Evolutionary conservation across 495 filamentous ascomycete genomes (phyloP).

Genomic region (Neurospora sp.): DNA sequence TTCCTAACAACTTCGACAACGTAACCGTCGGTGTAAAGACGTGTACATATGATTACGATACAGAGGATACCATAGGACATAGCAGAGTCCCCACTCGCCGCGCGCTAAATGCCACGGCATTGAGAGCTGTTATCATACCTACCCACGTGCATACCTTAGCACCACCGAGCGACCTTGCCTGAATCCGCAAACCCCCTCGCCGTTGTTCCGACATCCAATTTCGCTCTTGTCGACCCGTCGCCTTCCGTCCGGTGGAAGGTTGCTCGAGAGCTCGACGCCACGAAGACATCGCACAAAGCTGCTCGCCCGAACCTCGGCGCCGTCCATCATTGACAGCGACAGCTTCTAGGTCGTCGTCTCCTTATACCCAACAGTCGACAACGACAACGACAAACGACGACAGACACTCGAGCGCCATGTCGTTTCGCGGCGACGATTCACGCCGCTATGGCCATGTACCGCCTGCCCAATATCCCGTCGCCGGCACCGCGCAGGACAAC

Average conservation of each 20-base stretch:
- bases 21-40: not conserved
- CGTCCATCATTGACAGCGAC: not conserved
- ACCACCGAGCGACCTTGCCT: not conserved
- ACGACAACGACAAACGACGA: not conserved
- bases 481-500: constrained; percentile 23
- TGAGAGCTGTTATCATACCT: not conserved
- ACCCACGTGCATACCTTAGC: not conserved
- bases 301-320: not conserved
- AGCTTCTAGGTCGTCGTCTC: not conserved
- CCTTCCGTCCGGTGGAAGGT: not conserved
- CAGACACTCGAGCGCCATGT: constrained; percentile 31
- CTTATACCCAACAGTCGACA: not conserved
- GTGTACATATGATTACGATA: not conserved
- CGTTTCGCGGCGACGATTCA: constrained; percentile 43
- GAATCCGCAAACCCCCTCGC: not conserved
- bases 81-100: not conserved
- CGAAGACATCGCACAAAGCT: not conserved
- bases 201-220: not conserved
- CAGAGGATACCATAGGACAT: not conserved
- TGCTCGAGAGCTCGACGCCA: not conserved
- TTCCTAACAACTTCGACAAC: not conserved
- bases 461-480: constrained; percentile 45
- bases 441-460: constrained; percentile 49
- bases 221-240: not conserved
- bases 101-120: not conserved